A percentile compares a stretch with the other conserved stretches of the same genome.
Evolutionary conservation across 2,329 filamentous ascomycete genomes (phyloP).

Genomic region (Arthroderma sp.): DNA sequence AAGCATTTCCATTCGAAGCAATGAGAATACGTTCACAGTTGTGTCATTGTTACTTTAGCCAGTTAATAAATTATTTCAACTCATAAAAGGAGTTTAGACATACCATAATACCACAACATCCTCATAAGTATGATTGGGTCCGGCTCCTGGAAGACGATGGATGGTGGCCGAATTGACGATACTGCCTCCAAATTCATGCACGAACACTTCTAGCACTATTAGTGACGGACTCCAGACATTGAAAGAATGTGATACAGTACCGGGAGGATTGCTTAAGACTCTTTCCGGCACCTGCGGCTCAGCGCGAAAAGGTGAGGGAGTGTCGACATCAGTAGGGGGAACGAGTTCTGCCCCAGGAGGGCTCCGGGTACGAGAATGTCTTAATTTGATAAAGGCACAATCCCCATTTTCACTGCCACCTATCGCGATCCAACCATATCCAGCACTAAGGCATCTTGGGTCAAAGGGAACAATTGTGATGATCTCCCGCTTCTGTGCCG

Average conservation of each 20-base stretch:
- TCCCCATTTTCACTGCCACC: constrained; percentile 74
- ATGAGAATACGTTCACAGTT: constrained; percentile 69
- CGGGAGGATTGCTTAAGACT: constrained; percentile 14
- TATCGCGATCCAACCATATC: constrained; percentile 77
- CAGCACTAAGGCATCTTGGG: constrained; percentile 76
- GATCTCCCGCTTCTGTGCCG: constrained; percentile 56
- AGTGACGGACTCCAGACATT: constrained; percentile 6
- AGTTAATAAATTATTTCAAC: constrained; percentile 41
- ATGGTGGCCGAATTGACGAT: constrained; percentile 57
- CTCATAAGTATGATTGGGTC: constrained; percentile 36
- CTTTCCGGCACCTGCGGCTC: constrained; percentile 15
- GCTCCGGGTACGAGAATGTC: constrained; percentile 19
- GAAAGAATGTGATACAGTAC: constrained; percentile 8
- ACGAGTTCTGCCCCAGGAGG: neutral
- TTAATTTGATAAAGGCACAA: constrained; percentile 64
- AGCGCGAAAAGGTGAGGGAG: constrained; percentile 41
- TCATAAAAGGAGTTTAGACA: constrained; percentile 7
- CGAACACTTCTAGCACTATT: constrained; percentile 33
- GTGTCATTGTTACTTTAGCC: constrained; percentile 82
- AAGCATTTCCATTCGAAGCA: constrained; percentile 54
- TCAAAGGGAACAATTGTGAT: constrained; percentile 58
- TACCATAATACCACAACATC: constrained; percentile 41
- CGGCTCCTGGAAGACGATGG: constrained; percentile 38
- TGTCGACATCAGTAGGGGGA: constrained; percentile 38
- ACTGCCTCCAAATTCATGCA: constrained; percentile 47